Conservation (phyloP, 129 eudicot genomes). For the Escallonia rubra region DNA sequence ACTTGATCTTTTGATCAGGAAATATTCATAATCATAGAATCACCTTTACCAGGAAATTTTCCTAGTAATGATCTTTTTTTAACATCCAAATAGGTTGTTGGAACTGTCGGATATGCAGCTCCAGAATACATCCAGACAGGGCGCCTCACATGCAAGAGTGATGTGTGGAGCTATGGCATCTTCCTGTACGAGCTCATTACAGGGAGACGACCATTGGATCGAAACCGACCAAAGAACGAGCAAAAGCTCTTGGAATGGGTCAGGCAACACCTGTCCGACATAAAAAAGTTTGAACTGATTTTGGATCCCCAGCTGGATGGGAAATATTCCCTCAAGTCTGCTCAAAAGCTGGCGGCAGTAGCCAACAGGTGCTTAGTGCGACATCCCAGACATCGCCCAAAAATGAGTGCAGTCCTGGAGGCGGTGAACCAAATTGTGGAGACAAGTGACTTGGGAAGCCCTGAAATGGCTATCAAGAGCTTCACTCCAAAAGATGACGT, state of each 20-base stretch:
- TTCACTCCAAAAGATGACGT: constrained; percentile 18
- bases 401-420: constrained; percentile 65
- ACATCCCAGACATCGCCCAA: constrained; percentile 63
- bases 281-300: constrained; percentile 55
- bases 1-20: too few species aligned
- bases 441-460: constrained; percentile 20
- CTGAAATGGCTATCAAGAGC: constrained; percentile 17
- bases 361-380: constrained; percentile 72
- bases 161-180: constrained; percentile 86
- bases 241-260: constrained; percentile 71
- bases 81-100: constrained; percentile 53
- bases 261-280: constrained; percentile 52
- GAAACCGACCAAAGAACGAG: constrained; percentile 61
- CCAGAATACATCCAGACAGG: constrained; percentile 92
- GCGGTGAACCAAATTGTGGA: constrained; percentile 46
- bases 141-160: constrained; percentile 70
- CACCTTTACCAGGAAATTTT: neutral
- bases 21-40: too few species aligned
- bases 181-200: constrained; percentile 85
- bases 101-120: constrained; percentile 91
- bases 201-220: constrained; percentile 73
- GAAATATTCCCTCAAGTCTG: constrained; percentile 57
- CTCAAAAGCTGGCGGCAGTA: constrained; percentile 70
- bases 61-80: neutral
- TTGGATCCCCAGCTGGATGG: constrained; percentile 69